Evolutionary conservation across 441 rosid genomes (phyloP).

Genomic region (Geranium incanum): DNA sequence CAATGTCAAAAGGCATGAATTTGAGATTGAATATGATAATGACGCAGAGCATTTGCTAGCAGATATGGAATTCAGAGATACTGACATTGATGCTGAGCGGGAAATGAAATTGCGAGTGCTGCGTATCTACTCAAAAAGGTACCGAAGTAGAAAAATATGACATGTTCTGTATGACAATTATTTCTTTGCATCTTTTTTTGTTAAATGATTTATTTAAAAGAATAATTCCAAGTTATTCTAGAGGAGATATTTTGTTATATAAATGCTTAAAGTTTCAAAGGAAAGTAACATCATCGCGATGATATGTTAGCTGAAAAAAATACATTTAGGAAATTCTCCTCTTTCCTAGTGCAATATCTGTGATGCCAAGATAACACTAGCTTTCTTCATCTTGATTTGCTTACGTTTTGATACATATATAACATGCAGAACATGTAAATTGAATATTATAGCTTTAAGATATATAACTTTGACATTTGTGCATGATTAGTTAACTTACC

Average conservation of each 20-base stretch:
- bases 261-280: neutral
- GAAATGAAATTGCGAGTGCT: conserved; percentile 74
- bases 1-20: conserved; percentile 85
- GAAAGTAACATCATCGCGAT: too few relatives aligned
- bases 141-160: conserved; percentile 5
- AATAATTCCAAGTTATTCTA: neutral
- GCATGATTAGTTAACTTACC: conserved; percentile 10
- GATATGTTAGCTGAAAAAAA: too few relatives aligned
- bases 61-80: conserved; percentile 87
- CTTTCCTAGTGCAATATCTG: too few relatives aligned
- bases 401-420: too few relatives aligned
- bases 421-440: neutral
- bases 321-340: too few relatives aligned
- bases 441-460: neutral
- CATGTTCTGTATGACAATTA: neutral
- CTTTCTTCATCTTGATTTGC: too few relatives aligned
- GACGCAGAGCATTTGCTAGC: conserved; percentile 92
- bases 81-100: conserved; percentile 65
- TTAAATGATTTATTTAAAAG: neutral
- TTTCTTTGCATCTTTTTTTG: neutral
- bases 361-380: too few relatives aligned
- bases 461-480: conserved; percentile 2
- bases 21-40: conserved; percentile 90
- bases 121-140: conserved; percentile 82
- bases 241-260: neutral